Percentiles rank a stretch among this genome's conserved stretches.
Evolutionary conservation across 2,329 filamentous ascomycete genomes (phyloP).

Genomic region (Epichloe amarillans): DNA sequence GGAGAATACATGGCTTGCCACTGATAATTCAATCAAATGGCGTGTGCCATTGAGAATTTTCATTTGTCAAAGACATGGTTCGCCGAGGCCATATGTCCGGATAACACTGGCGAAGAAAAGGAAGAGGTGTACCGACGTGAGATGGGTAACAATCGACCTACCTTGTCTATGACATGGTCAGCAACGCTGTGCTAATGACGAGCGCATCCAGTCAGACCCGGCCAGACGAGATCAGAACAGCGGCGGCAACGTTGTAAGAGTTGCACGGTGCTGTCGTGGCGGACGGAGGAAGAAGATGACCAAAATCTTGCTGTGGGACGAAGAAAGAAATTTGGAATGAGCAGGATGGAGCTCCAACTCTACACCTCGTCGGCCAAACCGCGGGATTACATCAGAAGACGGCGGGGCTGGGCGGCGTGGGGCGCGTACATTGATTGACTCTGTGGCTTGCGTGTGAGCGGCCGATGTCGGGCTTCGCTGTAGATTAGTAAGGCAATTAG

Average conservation of each 20-base stretch:
- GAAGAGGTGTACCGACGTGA: background rate
- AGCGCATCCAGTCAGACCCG: background rate
- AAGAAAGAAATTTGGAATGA: background rate
- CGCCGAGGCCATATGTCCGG: background rate
- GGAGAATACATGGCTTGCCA: background rate
- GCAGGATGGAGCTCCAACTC: background rate
- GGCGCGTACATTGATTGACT: too few relatives aligned
- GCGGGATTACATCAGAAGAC: too few relatives aligned
- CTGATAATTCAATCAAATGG: background rate
- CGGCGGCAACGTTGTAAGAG: too few relatives aligned
- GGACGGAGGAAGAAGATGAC: background rate
- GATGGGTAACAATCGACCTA: slow-evolving; percentile 7
- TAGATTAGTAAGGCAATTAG: too few relatives aligned
- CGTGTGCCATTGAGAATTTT: background rate
- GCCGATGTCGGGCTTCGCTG: too few relatives aligned
- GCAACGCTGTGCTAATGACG: slow-evolving; percentile 6
- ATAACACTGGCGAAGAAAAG: background rate
- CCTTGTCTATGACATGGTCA: slow-evolving; percentile 20
- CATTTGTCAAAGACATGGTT: background rate
- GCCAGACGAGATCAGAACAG: too few relatives aligned
- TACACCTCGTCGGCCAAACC: slow-evolving; percentile 1
- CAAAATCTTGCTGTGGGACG: background rate
- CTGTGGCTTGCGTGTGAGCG: too few relatives aligned
- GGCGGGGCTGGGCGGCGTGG: background rate
- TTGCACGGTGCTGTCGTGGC: background rate